phyloP scores from a whole-genome alignment of 805 yeast genomes.

The Blastobotrys terrestris region DNA sequence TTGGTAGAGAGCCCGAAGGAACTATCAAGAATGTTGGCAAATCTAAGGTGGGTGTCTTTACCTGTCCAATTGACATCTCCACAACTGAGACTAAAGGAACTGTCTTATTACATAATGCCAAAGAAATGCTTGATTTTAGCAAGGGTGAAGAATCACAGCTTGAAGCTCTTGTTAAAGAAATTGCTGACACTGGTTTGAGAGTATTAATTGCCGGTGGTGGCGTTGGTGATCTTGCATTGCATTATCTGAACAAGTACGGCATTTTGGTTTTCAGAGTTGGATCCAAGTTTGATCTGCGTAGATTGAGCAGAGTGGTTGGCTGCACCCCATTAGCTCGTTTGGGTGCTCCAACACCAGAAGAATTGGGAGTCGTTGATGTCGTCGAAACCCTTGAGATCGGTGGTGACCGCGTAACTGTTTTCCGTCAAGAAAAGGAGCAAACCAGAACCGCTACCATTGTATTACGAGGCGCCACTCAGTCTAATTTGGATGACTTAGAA shows the following conservation, averaged over 20 bases:
- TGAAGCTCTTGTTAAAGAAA: slow-evolving; percentile 76
- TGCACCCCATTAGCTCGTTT: slow-evolving; percentile 92
- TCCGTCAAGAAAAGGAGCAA: slow-evolving; percentile 57
- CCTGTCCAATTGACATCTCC: slow-evolving; percentile 91
- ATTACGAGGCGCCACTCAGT: slow-evolving; percentile 94
- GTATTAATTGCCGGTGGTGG: slow-evolving; percentile 94
- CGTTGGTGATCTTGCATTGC: slow-evolving; percentile 88
- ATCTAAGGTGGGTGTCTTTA: slow-evolving; percentile 86
- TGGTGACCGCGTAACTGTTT: slow-evolving; percentile 92
- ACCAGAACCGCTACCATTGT: slow-evolving; percentile 85
- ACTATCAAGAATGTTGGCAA: slow-evolving; percentile 59
- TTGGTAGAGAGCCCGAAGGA: slow-evolving; percentile 97
- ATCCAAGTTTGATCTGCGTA: slow-evolving; percentile 88
- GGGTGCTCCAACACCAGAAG: slow-evolving; percentile 94
- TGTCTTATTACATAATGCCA: slow-evolving; percentile 88
- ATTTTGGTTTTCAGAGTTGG: slow-evolving; percentile 85
- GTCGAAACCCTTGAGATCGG: slow-evolving; percentile 94
- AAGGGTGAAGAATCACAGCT: slow-evolving; percentile 95
- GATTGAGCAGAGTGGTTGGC: slow-evolving; percentile 93
- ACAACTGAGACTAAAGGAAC: slow-evolving; percentile 99
- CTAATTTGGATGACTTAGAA: slow-evolving; percentile 87
- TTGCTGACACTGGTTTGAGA: slow-evolving; percentile 74
- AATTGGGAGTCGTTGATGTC: slow-evolving; percentile 79
- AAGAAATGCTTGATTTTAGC: slow-evolving; percentile 93
- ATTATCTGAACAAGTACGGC: slow-evolving; percentile 81